Evolutionary conservation across 1,284 basidiomycete genomes (phyloP), one percentile per base, ranked within the genome.

Genomic region (Ceratorhiza oryzae-sativae): DNA sequence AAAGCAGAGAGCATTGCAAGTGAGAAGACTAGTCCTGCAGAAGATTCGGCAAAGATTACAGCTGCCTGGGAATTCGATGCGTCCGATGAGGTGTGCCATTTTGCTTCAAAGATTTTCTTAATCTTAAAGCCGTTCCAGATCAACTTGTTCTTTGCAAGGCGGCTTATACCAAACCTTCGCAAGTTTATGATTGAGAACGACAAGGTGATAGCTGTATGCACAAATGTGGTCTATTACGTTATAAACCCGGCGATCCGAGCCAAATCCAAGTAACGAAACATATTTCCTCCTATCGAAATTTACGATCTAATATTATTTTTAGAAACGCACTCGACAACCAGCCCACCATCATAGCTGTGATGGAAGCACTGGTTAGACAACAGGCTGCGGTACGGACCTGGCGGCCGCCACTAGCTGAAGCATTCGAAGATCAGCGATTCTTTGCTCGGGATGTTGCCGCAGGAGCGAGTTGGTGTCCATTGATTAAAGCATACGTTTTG

Each of bases 151-250:
- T 82, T 99, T 23, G 88, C 91, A 0, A 82, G 82, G 0, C 85
- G 84, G 23, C 88, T 90, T 1, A 79, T 99, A 12, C 92, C 94
- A 0, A 90, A 88, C 75, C 79, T 98, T 62, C 88, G 94, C 20
- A 88, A 87, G 73, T 90, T 97, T 79, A 83, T 96, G 55, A 82
- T 91, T 76, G 97, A 99, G 74, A 86, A 87, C 30, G 97, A 99
- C 81, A 94, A 90, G 79, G 85, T 96, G 10, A 81, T 88, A 6
- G 85, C 87, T 10, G 86, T 90, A 1, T 97, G 93, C 79, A 89
- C 85, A 46, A 95, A 92, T 76, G 88, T 98, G 34, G 85, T 94
- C 8, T 93, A 96, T 77, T 94, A 94, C 78, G 87, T 98, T 53
- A 83, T 98, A 39, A 87, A 85, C 39, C 95, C 97, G 0, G 88